Base-by-base conservation (phyloP, 805 yeast species). In the Tetrapisispora nanseiensis region DNA sequence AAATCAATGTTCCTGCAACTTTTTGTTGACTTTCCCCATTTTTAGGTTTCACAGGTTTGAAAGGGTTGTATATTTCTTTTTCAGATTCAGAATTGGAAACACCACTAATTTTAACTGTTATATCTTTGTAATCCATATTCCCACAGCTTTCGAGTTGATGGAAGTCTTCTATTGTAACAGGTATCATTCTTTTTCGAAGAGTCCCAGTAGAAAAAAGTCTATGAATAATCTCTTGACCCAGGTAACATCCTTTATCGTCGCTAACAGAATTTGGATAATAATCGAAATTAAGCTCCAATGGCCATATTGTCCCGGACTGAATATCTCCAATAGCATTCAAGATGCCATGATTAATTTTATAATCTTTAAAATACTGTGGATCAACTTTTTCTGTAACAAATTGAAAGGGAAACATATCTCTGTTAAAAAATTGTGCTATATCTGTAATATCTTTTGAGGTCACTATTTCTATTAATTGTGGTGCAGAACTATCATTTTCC, bases 191-290 rank as follows among this genome's bases (percentile, higher is more conserved):
- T 54, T 89, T 87, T 24, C 95, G 70, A n/a, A 89, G 75, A 1
- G 80, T 74, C 3, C 96, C 95, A 26, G 82, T 78, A 46, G 84
- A 85, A 55, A 73, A 80, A 0, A 97, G 82, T 52, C 98, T 73
- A 15, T 89, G 86, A 0, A 97, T 89, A 40, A 92, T 68, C 59
- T 92, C 99, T 62, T 92, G 98, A 1, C 99, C 99, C 13, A 86
- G 80, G 54, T 92, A 92, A 59, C 99, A 92, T 2, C 99, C 99
- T 61, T 92, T 92, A 49, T 86, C 81, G 40, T 81, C 76, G 41
- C 90, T 86, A 12, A 92, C 61, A n/a, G 66, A 95, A 49, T 84
- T 81, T 64, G 77, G 75, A 52, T 73, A 77, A 36, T 49, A 54
- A 61, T 92, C 98, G 50, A 89, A 65, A 57, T 86, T 85, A 45